Evolutionary conservation across 345 rosid species (phyloP).

Genomic region (Eutrema heterophyllum): DNA sequence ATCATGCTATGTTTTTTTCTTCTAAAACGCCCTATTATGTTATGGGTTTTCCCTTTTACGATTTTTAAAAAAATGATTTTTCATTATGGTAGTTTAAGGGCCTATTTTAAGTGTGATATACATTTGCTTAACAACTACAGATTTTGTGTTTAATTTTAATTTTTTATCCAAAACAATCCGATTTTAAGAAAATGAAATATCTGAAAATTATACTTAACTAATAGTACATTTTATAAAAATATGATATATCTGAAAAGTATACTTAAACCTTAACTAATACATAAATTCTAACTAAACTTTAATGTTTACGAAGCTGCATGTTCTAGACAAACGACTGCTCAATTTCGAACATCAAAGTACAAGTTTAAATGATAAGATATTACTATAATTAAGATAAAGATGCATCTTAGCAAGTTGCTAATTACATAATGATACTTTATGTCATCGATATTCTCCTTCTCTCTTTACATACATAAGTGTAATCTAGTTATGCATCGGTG

Average conservation of each 20-base stretch:
- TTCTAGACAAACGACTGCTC: conserved; percentile 32
- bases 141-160: background rate
- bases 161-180: background rate
- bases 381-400: conserved; percentile 21
- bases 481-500: background rate
- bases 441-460: conserved; percentile 26
- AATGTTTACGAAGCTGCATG: conserved; percentile 23
- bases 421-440: conserved; percentile 30
- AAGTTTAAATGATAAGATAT: conserved; percentile 20
- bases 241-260: background rate
- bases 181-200: background rate
- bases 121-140: background rate
- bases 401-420: conserved; percentile 31
- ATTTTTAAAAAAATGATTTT: background rate
- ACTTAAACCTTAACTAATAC: background rate
- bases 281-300: background rate
- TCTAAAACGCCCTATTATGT: background rate
- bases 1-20: background rate
- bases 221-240: background rate
- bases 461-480: conserved; percentile 12
- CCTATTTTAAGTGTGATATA: background rate
- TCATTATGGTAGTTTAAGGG: background rate
- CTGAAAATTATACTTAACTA: background rate
- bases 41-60: background rate
- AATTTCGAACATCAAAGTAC: conserved; percentile 34